Percentiles rank a stretch among this genome's conserved stretches.
Evolutionary conservation across 192 early-diverging fungal species (phyloP).

Genomic region (Coemansia sp.): DNA sequence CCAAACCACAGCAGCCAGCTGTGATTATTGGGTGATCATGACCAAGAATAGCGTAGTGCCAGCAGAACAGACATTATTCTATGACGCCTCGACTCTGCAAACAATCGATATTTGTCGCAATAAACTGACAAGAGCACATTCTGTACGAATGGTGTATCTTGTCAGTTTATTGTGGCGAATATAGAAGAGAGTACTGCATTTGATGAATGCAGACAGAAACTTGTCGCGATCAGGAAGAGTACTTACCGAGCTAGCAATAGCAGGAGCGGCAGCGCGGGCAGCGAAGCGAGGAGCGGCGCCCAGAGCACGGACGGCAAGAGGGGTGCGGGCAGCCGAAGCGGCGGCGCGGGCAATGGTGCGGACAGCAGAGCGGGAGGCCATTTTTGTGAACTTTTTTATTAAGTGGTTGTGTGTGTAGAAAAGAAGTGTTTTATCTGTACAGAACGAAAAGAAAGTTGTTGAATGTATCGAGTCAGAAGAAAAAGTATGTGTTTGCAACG

Average conservation of each 20-base stretch:
- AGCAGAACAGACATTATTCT: no score
- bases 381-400: conserved; percentile 15
- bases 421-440: conserved; percentile 12
- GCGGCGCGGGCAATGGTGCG: conserved; percentile 47
- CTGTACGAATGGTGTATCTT: no score
- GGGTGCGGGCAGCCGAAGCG: conserved; percentile 37
- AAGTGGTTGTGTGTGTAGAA: conserved; percentile 5
- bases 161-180: not conserved
- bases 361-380: conserved; percentile 48
- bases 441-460: conserved; percentile 8
- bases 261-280: conserved; percentile 34
- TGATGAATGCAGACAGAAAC: no score
- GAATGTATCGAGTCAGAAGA: not conserved
- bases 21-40: no score
- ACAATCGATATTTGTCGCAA: no score
- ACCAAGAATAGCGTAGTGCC: no score
- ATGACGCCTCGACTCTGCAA: no score
- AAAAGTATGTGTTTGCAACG: not conserved
- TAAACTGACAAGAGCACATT: no score
- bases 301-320: conserved; percentile 40
- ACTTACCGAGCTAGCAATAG: conserved; percentile 40
- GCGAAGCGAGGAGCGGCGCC: conserved; percentile 51
- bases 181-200: not conserved
- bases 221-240: not conserved
- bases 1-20: no score